phyloP scores from a whole-genome alignment of 768 basidiomycete genomes.

The Mycena floridula region DNA sequence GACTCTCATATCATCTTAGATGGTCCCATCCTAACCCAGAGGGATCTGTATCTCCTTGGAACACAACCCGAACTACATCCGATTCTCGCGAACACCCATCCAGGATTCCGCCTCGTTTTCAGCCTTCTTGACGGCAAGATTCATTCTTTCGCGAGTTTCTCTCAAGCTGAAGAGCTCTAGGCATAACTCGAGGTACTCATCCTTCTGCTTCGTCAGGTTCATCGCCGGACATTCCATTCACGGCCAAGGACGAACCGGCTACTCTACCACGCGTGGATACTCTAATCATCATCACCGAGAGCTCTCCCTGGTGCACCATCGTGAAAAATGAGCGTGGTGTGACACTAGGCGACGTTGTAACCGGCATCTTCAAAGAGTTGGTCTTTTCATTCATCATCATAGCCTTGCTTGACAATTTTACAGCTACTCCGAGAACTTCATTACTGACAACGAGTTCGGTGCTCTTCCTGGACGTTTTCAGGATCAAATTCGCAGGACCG shows the following conservation, averaged over 20 bases:
- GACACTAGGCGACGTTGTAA: slow-evolving; percentile 71
- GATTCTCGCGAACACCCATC: slow-evolving; percentile 48
- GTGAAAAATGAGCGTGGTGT: slow-evolving; percentile 69
- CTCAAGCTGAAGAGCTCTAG: not conserved
- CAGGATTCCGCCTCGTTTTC: slow-evolving; percentile 60
- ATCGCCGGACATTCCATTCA: slow-evolving; percentile 49
- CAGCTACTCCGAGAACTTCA: slow-evolving; percentile 64
- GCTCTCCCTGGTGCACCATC: slow-evolving; percentile 76
- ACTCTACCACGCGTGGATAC: slow-evolving; percentile 61
- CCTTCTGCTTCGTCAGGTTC: slow-evolving; percentile 53
- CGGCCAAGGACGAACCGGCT: slow-evolving; percentile 55
- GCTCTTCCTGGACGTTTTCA: slow-evolving; percentile 58
- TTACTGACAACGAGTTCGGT: slow-evolving; percentile 62
- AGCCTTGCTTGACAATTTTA: slow-evolving; percentile 1
- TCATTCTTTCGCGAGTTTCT: not conserved
- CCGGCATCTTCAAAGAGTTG: slow-evolving; percentile 71
- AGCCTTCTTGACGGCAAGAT: slow-evolving; percentile 58
- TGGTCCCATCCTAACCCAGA: slow-evolving; percentile 74
- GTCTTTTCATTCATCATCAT: slow-evolving; percentile 18
- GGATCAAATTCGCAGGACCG: slow-evolving; percentile 65
- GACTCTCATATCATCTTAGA: slow-evolving; percentile 34
- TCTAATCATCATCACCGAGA: slow-evolving; percentile 49
- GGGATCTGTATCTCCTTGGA: slow-evolving; percentile 74
- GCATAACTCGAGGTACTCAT: slow-evolving; percentile 28
- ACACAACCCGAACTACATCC: slow-evolving; percentile 69